A percentile compares a stretch with the other conserved stretches of the same genome.
Evolutionary conservation across 371 early-diverging fungal genomes (phyloP).

Genomic region (Dentiscutata heterogama): DNA sequence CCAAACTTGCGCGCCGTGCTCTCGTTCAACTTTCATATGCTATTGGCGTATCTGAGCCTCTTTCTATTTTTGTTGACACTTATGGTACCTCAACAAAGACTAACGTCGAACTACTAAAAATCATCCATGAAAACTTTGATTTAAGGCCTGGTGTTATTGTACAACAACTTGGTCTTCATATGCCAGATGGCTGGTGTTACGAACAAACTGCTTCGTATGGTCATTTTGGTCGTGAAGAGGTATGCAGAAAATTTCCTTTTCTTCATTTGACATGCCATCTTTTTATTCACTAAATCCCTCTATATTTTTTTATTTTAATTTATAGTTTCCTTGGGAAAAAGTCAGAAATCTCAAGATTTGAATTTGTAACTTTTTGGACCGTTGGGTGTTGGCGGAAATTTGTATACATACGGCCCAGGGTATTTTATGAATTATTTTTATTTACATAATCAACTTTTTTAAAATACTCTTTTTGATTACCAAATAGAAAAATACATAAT

Average conservation of each 20-base stretch:
- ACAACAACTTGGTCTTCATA: conserved; percentile 96
- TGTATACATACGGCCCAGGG: too few species aligned
- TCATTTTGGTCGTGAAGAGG: conserved; percentile 97
- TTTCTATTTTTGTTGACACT: conserved; percentile 97
- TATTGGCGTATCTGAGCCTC: conserved; percentile 99
- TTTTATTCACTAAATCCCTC: not conserved
- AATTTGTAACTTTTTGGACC: conserved; percentile 41
- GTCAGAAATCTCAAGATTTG: conserved; percentile 90
- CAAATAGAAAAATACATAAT: too few species aligned
- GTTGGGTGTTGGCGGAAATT: too few species aligned
- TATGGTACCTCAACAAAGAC: conserved; percentile 95
- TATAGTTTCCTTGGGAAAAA: conserved; percentile 96
- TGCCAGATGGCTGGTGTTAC: conserved; percentile 90
- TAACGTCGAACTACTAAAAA: conserved; percentile 90
- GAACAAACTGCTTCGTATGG: conserved; percentile 98
- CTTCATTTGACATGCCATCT: not conserved
- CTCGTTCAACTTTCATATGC: conserved; percentile 99
- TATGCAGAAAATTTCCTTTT: conserved; percentile 4
- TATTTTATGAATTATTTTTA: too few species aligned
- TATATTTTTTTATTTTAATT: conserved; percentile 72
- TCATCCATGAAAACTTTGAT: conserved; percentile 98
- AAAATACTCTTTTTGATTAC: too few species aligned
- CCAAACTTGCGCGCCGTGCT: conserved; percentile 94
- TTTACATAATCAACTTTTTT: too few species aligned
- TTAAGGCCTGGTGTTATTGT: conserved; percentile 99